phyloP scores from a whole-genome alignment of 306 rosid genomes.

The Styphnolobium japonicum region DNA sequence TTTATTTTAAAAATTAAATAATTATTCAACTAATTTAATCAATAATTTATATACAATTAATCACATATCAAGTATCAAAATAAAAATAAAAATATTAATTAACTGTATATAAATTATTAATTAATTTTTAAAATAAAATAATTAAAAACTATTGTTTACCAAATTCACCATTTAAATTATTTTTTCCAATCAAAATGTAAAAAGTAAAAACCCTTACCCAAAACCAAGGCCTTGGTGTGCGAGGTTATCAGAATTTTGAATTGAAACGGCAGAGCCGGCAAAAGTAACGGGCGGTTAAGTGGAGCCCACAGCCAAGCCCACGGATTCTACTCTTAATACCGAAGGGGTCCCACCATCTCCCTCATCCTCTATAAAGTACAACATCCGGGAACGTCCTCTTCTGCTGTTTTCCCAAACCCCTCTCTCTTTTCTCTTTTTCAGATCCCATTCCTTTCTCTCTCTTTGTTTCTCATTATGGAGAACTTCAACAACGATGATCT shows the following conservation, averaged over 20 bases:
- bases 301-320: slow-evolving; percentile 26
- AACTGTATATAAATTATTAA: too few species aligned
- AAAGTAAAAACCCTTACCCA: too few species aligned
- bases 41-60: too few species aligned
- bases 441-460: background rate
- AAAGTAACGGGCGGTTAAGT: slow-evolving; percentile 19
- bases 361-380: slow-evolving; percentile 32
- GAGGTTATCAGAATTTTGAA: background rate
- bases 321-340: slow-evolving; percentile 11
- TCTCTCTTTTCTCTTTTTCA: background rate
- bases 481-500: slow-evolving; percentile 71
- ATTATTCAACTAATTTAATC: too few species aligned
- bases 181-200: too few species aligned
- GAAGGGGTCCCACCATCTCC: slow-evolving; percentile 10
- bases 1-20: too few species aligned
- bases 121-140: too few species aligned
- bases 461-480: slow-evolving; percentile 42
- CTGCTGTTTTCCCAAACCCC: background rate
- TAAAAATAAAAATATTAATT: too few species aligned
- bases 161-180: too few species aligned
- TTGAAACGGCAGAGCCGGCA: slow-evolving; percentile 11
- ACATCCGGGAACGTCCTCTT: background rate
- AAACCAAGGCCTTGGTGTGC: background rate
- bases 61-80: too few species aligned
- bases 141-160: too few species aligned